Base-by-base conservation (phyloP, 495 filamentous ascomycete genomes). In the Neurospora sp. region DNA sequence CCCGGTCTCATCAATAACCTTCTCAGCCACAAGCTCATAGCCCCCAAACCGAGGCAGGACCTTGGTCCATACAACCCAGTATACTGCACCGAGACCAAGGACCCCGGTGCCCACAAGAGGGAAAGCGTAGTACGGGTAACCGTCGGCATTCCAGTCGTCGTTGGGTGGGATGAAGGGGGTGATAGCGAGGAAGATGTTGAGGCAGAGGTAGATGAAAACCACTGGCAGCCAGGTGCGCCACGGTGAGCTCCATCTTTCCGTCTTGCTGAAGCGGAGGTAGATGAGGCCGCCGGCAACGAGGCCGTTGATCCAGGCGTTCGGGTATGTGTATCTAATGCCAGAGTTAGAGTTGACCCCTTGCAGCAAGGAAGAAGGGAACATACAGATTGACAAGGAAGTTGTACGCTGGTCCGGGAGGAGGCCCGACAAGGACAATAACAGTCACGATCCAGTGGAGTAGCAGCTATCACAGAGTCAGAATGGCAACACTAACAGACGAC, bases 381-480 rank as follows among this genome's bases (percentile, higher is more conserved):
- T 76, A 84, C 39, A 88, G 78, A 72, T 88, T 84, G 59, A 85
- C 81, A 70, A 88, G 75, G 70, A 84, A 84, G 74, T 84, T 84
- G 75, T 83, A 84, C 0, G 82, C 82, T 1, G 78, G 77, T 0
- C 83, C 83, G 0, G 85, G 83, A 0, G 86, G 86, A 3, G 85
- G 85, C 0, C 84, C 83, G 44, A 88, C 68, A 39, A 88, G 80
- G 16, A 87, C 81, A 35, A 87, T 79, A 68, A 87, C 78, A 1
- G 83, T 84, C 35, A 87, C 78, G n/a, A 84, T 71, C 84, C 84
- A 87, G 71, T 88, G 86, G 8, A 87, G 83, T 71, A 87, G 81
- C 8, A 86, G 76, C 78, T 79, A 42, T 31, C 12, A n/a, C 16
- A n/a, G 27, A 53, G 40, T 71, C 39, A 71, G 37, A 40, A 27